phyloP scores from a whole-genome alignment of 2,329 filamentous ascomycete species.

The Stemphylium vesicarium region DNA sequence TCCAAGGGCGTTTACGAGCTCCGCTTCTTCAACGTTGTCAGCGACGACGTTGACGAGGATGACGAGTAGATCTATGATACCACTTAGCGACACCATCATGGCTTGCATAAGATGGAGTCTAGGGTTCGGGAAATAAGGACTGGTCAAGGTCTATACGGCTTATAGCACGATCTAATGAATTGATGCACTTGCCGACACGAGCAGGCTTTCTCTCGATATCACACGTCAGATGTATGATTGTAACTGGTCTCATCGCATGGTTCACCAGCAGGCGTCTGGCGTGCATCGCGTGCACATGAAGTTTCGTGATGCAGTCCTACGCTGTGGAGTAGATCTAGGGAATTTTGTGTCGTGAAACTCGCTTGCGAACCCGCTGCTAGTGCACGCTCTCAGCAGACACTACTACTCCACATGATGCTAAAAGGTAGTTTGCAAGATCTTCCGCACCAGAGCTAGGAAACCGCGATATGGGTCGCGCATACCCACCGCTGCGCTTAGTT shows the following conservation, averaged over 20 bases:
- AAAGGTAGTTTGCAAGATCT: neutral
- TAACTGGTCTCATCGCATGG: neutral
- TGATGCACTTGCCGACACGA: conserved; percentile 27
- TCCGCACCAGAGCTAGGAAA: conserved; percentile 1
- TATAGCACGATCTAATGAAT: conserved; percentile 42
- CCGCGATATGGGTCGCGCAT: no score
- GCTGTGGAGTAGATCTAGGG: neutral
- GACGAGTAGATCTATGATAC: conserved; percentile 76
- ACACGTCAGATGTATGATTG: neutral
- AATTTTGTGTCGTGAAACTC: neutral
- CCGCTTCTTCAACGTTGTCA: conserved; percentile 99
- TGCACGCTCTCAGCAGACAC: neutral
- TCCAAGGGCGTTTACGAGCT: conserved; percentile 99
- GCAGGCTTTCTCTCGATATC: neutral
- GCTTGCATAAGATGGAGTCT: conserved; percentile 24
- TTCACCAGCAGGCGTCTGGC: no score
- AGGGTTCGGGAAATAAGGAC: conserved; percentile 25
- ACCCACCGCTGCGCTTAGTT: no score
- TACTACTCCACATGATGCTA: conserved; percentile 8
- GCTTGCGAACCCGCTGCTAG: neutral
- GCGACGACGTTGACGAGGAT: conserved; percentile 96
- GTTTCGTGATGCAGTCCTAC: neutral
- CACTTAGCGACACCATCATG: conserved; percentile 20
- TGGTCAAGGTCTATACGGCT: conserved; percentile 30
- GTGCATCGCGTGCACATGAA: neutral